A percentile compares a stretch with the other conserved stretches of the same genome.
Evolutionary conservation across 345 rosid genomes (phyloP).

Genomic region (Syzygium aqueum): DNA sequence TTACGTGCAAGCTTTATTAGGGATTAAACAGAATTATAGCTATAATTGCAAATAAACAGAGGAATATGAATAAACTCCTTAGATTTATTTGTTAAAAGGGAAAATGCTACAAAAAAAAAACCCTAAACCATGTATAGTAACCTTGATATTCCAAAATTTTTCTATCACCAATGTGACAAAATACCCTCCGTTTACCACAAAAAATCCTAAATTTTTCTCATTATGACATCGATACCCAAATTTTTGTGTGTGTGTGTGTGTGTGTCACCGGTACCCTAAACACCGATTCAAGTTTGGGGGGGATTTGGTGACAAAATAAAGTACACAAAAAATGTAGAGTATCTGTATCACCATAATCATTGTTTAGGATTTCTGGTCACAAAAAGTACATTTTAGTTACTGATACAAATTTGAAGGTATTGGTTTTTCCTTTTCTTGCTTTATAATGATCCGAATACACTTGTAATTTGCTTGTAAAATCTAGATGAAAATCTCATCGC

Average conservation of each 20-base stretch:
- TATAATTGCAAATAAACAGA: neutral
- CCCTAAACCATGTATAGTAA: neutral
- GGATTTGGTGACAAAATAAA: neutral
- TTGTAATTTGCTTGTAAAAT: no score
- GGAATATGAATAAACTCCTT: neutral
- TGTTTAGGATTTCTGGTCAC: neutral
- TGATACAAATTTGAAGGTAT: no score
- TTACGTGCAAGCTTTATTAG: neutral
- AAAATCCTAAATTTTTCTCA: neutral
- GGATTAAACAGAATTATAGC: neutral
- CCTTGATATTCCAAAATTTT: neutral
- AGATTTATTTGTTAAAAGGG: neutral
- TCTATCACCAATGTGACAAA: neutral
- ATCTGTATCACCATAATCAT: no score
- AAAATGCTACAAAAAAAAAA: neutral
- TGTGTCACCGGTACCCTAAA: neutral
- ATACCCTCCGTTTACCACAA: neutral
- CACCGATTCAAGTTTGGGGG: neutral
- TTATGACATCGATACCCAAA: neutral
- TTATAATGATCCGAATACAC: no score
- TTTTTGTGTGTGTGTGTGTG: neutral
- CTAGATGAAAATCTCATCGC: no score
- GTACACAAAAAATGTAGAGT: neutral
- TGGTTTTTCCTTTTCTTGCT: no score
- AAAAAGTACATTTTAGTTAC: no score